Base-by-base conservation (phyloP, 306 rosid species). In the Malus sylvestris region DNA sequence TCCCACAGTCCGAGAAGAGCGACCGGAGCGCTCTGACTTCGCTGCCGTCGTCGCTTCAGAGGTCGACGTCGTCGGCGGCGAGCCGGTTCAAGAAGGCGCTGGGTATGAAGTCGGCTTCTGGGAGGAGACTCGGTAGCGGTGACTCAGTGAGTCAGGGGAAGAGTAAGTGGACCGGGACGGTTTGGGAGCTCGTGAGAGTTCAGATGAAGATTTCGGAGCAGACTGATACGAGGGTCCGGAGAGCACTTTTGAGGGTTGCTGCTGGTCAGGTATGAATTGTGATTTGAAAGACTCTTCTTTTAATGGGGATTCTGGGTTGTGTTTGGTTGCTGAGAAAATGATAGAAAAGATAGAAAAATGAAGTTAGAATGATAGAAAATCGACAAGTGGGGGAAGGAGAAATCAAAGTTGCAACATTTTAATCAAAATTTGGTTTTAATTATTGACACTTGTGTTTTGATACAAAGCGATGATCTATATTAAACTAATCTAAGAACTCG, bases 121-220 rank as follows among this genome's bases (percentile, higher is more conserved):
- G 69, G 71, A 84, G 73, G 89, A 73, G 65, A 22, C 72, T 18
- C 33, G 81, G 71, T 15, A 77, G 74, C 35, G 29, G 20, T 27
- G 87, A 86, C 29, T 74, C 86, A 25, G 83, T 25, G 57, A 75
- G 44, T 80, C 77, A 74, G 75, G 86, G 65, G 58, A 85, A 71
- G 81, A 73, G 25, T 60, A 89, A 83, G 80, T 85, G 85, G 76
- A 83, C 88, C 52, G 88, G 83, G 76, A 86, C 96, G 32, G 83
- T 87, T n/a, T 96, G 96, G 62, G 97, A 95, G 85, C 83, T 95
- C 75, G 81, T 92, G 74, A 87, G 96, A 81, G 66, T 87, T 58
- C 98, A 95, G 91, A 89, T 95, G 97, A 88, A 82, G 80, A 85
- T 92, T 78, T 84, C 95, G 78, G 98, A 95, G 81, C 93, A 89